A percentile compares a stretch with the other conserved stretches of the same genome.
Evolutionary conservation across 345 rosid species (phyloP).

Genomic region (Heritiera fomes): DNA sequence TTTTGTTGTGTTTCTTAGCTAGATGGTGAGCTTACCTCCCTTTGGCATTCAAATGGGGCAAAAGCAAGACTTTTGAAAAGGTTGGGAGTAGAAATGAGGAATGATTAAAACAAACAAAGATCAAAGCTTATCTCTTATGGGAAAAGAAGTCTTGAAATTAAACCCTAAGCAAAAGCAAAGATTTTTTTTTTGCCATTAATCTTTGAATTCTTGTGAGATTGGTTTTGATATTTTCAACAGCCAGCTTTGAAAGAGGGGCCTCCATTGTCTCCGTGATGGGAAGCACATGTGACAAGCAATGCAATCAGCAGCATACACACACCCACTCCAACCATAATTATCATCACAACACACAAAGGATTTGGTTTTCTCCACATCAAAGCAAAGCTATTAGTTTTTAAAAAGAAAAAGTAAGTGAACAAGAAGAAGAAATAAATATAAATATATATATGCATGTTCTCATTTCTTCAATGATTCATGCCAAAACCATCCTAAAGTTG

Average conservation of each 20-base stretch:
- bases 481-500: conserved; percentile 23
- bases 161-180: conserved; percentile 14
- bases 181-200: conserved; percentile 22
- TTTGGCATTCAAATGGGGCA: conserved; percentile 15
- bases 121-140: conserved; percentile 39
- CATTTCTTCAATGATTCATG: conserved; percentile 21
- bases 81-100: conserved; percentile 29
- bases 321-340: conserved; percentile 28
- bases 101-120: conserved; percentile 24
- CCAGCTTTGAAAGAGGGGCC: conserved; percentile 40
- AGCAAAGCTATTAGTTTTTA: conserved; percentile 21
- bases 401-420: background rate
- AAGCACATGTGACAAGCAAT: conserved; percentile 43
- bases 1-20: background rate
- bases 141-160: background rate
- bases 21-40: background rate
- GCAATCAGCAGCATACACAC: conserved; percentile 49
- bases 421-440: background rate
- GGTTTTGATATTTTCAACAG: conserved; percentile 36
- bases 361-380: conserved; percentile 39
- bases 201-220: conserved; percentile 33
- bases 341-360: conserved; percentile 22
- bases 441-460: background rate
- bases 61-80: conserved; percentile 29
- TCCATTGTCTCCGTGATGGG: conserved; percentile 47